Base-by-base conservation (phyloP, 495 filamentous ascomycete species). In the Daldinia bambusicola region DNA sequence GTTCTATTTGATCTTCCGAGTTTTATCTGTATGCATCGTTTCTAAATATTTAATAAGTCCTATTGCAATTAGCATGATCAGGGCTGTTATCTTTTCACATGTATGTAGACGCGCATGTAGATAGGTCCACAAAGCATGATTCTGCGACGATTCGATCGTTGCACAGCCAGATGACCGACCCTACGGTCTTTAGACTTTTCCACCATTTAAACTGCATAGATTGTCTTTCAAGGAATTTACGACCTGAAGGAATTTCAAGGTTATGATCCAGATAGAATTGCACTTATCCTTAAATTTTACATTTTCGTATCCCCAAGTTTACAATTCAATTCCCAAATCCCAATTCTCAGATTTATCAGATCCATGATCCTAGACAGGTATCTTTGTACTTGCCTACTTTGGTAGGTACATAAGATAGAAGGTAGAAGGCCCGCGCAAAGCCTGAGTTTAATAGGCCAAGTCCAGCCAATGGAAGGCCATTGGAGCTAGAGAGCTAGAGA, bases 141-240 rank as follows among this genome's bases (percentile, higher is more conserved):
- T 73, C 26, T 73, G 57, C 66, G 66, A 62, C 60, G 62, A 50
- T 63, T 73, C 66, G 60, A 67, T 68, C 59, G 55, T 32, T 31
- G 57, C 56, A 50, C 63, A 58, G 61, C 41, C n/a, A 55, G 38
- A 70, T 36, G 31, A 50, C 53, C 43, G 31, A 50, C 53, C 37
- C 34, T 45, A 55, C 43, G 55, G 51, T 16, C 51, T 36, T 37
- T 52, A 40, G 30, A 38, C 40, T 60, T 62, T 73, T 65, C 66
- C 70, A 69, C 62, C 70, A 72, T 50, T 68, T n/a, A 63, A 55
- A 71, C 20, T 16, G 16, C 20, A 45, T 22, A 31, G 43, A 52
- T 59, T 7, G 34, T 5, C 34, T 22, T 43, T 63, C 3, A 40
- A 58, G 36, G 32, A 62, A 67, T 50, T 8, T 26, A 59, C 50